Evolutionary conservation across 306 rosid species (phyloP), one percentile per base, ranked within the genome.

Genomic region (Benincasa hispida): DNA sequence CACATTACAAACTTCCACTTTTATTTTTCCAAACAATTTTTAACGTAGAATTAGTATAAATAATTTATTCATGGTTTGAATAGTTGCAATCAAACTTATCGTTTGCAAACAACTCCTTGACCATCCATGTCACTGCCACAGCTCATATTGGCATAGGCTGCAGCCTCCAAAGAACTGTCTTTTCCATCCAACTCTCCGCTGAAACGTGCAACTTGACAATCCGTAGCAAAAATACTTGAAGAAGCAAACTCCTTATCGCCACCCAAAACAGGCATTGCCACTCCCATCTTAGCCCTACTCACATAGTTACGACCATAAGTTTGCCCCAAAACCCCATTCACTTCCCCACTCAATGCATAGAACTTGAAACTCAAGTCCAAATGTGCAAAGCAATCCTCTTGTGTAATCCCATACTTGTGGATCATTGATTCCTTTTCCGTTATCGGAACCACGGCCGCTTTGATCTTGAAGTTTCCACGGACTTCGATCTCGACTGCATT

Each of bases 311-410:
- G 58, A 1, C 54, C 81, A 19, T 91, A 91, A 0, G 94, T 89
- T 76, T 91, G 92, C 0, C 91, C 92, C 86, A 91, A 80, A 41
- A 88, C 91, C 0, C 94, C 90, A 60, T 83, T 83, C 58, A 89
- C 90, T 61, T 82, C 30, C 2, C 80, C 75, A 58, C 87, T 85
- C 19, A 89, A 10, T 10, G 85, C 83, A 9, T 81, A 86, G 87
- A 91, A 88, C 80, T 85, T 87, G 85, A 91, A 89, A 0, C 91
- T 83, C 8, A 91, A 79, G 50, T 91, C 95, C 39, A 86, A 89
- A 56, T 89, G 94, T n/a, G 91, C 92, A 56, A 89, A 83, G 5
- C 82, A 80, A 15, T 89, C 87, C 78, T 91, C 92, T 22, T 79
- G 35, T 1, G 92, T 89, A 17, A 89, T 81, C 0, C 92, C 92